These are phyloP conservation scores for Coniophora puteana DNA, from an alignment of 1,284 basidiomycete species.

Conservation along the genomic window DNA sequence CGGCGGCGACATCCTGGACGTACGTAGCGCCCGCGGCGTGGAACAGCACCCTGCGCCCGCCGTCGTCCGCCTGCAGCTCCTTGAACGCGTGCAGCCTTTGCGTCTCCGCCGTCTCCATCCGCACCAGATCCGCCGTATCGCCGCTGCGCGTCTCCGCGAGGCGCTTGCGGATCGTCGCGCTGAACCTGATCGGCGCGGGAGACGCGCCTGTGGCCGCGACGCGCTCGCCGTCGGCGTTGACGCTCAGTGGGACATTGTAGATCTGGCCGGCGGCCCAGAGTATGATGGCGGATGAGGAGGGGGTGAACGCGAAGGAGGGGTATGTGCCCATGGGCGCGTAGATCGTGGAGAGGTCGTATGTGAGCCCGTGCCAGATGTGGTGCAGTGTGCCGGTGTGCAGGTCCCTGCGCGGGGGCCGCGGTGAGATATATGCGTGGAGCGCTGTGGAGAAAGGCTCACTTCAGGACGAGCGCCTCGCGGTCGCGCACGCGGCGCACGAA, in stretches of 20 bases:
- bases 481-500: slow-evolving; percentile 73
- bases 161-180: slow-evolving; percentile 50
- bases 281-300: slow-evolving; percentile 50
- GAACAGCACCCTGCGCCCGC: slow-evolving; percentile 50
- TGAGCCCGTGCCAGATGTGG: slow-evolving; percentile 66
- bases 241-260: slow-evolving; percentile 45
- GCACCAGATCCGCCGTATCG: slow-evolving; percentile 37
- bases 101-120: slow-evolving; percentile 43
- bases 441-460: slow-evolving; percentile 36
- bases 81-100: slow-evolving; percentile 53
- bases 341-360: slow-evolving; percentile 56
- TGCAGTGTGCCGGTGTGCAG: slow-evolving; percentile 59
- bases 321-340: slow-evolving; percentile 76
- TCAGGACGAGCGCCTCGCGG: slow-evolving; percentile 65
- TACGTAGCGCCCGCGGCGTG: slow-evolving; percentile 52
- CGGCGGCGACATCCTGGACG: slow-evolving; percentile 37
- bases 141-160: slow-evolving; percentile 49
- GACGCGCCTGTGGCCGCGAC: slow-evolving; percentile 29
- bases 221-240: slow-evolving; percentile 46
- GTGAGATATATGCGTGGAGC: too few relatives aligned
- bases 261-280: slow-evolving; percentile 67
- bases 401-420: slow-evolving; percentile 41
- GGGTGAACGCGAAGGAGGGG: slow-evolving; percentile 67
- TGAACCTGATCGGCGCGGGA: slow-evolving; percentile 48
- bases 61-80: slow-evolving; percentile 46